Base-by-base conservation (phyloP, 345 rosid species). In the Dovyalis caffra region DNA sequence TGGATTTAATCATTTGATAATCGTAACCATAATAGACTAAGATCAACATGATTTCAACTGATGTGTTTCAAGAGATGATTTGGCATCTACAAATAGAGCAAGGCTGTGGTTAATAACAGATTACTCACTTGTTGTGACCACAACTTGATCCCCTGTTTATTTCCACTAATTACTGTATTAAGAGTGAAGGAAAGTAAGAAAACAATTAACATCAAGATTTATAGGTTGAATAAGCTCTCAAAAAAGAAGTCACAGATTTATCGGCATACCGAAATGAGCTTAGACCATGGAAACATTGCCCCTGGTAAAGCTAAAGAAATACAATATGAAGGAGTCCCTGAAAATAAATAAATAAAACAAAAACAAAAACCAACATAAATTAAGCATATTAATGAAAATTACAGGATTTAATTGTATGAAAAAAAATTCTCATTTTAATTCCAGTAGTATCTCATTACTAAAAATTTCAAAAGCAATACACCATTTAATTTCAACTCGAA, bases 321-420 rank as follows among this genome's bases (percentile, higher is more conserved):
- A 56, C 76, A 77, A 72, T 77, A 76, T 26, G 70, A 76, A 6
- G 80, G 80, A 23, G 76, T 77, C 23, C 80, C 80, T 77, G 76
- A 33, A 4, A 20, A n/a, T 31, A 16, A 70, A 63, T 18, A 3
- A 18, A 25, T n/a, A 20, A 7, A 18, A 38, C 16, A 25, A 29
- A 15, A 20, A 1, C 21, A 53, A 56, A 58, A 35, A 10, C 29
- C 11, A 28, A 9, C 4, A 64, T 33, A 64, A 6, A 35, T 25
- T 34, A 20, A 3, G 16, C 47, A 66, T 66, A 15, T 38, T 10
- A 31, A 64, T 21, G 16, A 31, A 64, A 35, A n/a, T 1, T 6
- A 6, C 45, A 16, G n/a, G n/a, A n/a, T n/a, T n/a, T n/a, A n/a
- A n/a, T n/a, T n/a, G n/a, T n/a, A n/a, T n/a, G n/a, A n/a, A n/a